Evolutionary conservation across 345 rosid species (phyloP).

Genomic region (Linum lewisii): DNA sequence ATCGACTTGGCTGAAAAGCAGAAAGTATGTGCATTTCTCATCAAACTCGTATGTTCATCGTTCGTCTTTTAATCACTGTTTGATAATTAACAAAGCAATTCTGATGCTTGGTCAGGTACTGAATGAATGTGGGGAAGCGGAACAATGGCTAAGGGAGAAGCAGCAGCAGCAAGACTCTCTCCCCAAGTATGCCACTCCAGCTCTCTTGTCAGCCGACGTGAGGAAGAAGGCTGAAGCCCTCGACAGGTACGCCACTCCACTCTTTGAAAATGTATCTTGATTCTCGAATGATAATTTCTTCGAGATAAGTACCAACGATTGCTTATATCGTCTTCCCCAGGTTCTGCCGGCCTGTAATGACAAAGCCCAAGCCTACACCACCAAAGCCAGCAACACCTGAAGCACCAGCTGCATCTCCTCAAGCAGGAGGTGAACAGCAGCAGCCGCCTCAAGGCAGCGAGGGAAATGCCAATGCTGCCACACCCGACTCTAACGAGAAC

Average conservation of each 20-base stretch:
- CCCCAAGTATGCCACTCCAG: constrained; percentile 63
- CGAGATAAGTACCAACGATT: background rate
- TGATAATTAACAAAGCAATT: background rate
- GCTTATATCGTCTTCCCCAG: constrained; percentile 21
- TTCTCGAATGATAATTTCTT: background rate
- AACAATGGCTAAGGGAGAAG: constrained; percentile 82
- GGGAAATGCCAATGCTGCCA: constrained; percentile 1
- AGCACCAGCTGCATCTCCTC: constrained; percentile 42
- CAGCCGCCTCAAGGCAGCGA: constrained; percentile 27
- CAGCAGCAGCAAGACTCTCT: constrained; percentile 74
- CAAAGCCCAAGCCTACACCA: constrained; percentile 58
- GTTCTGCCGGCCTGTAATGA: constrained; percentile 84
- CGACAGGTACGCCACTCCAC: constrained; percentile 44
- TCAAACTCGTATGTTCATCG: background rate
- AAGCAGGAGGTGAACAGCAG: too few relatives aligned
- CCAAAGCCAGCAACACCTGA: constrained; percentile 60
- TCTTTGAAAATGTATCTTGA: background rate
- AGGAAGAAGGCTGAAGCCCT: constrained; percentile 69
- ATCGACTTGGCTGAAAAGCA: constrained; percentile 82
- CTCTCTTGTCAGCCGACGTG: constrained; percentile 64
- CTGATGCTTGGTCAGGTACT: constrained; percentile 34
- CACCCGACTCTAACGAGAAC: constrained; percentile 10
- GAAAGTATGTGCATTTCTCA: constrained; percentile 38
- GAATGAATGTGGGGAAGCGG: constrained; percentile 79
- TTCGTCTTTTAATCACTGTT: too few relatives aligned